Percentiles rank a stretch among this genome's conserved stretches.
Evolutionary conservation across 78 protist genomes (phyloP).

Genomic region (Trichosphaerium sp.): DNA sequence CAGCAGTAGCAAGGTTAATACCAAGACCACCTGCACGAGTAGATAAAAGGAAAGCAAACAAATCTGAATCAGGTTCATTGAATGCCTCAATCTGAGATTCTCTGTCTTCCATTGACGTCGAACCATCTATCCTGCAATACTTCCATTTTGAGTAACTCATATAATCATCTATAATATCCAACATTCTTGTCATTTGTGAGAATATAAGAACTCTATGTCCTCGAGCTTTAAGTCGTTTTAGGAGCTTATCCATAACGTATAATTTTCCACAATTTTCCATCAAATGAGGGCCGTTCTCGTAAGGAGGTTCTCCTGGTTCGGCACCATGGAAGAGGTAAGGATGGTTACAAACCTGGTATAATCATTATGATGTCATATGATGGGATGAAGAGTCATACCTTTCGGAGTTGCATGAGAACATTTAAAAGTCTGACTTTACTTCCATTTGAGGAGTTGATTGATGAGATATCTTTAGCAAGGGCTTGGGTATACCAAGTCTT

Average conservation of each 20-base stretch:
- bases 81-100: slow-evolving; percentile 77
- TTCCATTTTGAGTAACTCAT: slow-evolving; percentile 12
- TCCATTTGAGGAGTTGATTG: slow-evolving; percentile 4
- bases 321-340: slow-evolving; percentile 95
- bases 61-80: slow-evolving; percentile 56
- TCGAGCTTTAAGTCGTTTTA: slow-evolving; percentile 39
- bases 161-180: slow-evolving; percentile 95
- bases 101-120: slow-evolving; percentile 62
- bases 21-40: slow-evolving; percentile 99
- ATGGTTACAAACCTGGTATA: slow-evolving; percentile 90
- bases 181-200: slow-evolving; percentile 92
- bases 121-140: slow-evolving; percentile 95
- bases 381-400: neutral
- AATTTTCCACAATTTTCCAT: slow-evolving; percentile 74
- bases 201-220: slow-evolving; percentile 72
- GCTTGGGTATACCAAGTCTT: slow-evolving; percentile 48
- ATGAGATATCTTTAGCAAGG: slow-evolving; percentile 14
- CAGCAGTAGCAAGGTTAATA: slow-evolving; percentile 92
- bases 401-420: slow-evolving; percentile 92
- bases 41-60: slow-evolving; percentile 80
- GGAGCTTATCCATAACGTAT: slow-evolving; percentile 79
- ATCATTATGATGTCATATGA: slow-evolving; percentile 27
- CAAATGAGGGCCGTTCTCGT: slow-evolving; percentile 30
- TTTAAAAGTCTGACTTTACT: slow-evolving; percentile 56
- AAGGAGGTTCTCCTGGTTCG: slow-evolving; percentile 78